Evolutionary conservation across 352 stramenopile species (phyloP).

Genomic region (Peronospora destructor): DNA sequence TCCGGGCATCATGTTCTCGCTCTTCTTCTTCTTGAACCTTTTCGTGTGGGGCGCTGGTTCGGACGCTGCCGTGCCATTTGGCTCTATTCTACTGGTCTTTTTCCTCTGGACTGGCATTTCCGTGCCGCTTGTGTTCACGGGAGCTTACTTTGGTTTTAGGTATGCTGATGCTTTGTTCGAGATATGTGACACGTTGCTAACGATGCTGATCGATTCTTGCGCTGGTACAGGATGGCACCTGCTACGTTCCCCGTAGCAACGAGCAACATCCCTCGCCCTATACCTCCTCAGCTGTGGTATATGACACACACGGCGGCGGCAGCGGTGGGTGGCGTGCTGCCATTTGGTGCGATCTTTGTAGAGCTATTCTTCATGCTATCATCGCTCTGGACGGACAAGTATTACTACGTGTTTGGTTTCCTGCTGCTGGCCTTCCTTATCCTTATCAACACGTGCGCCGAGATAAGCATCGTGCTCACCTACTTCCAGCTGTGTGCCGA

Average conservation of each 20-base stretch:
- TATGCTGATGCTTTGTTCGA: constrained; percentile 33
- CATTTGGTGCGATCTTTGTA: constrained; percentile 99
- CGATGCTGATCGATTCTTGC: background rate
- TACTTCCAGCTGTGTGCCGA: constrained; percentile 99
- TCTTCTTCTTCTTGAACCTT: constrained; percentile 98
- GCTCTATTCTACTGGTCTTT: constrained; percentile 95
- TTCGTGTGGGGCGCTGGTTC: constrained; percentile 92
- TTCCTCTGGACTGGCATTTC: constrained; percentile 99
- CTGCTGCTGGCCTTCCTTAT: constrained; percentile 98
- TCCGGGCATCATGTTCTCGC: constrained; percentile 92
- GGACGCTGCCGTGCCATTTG: constrained; percentile 92
- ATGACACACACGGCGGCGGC: constrained; percentile 91
- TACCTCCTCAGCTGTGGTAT: constrained; percentile 98
- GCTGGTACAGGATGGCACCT: constrained; percentile 48
- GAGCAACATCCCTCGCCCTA: constrained; percentile 96
- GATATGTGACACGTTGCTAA: constrained; percentile 3
- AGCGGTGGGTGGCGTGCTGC: constrained; percentile 94
- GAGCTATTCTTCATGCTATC: constrained; percentile 99
- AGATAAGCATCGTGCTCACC: constrained; percentile 99
- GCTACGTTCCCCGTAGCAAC: constrained; percentile 96
- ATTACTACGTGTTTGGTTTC: constrained; percentile 99
- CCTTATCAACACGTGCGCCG: constrained; percentile 95
- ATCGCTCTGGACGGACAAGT: constrained; percentile 97
- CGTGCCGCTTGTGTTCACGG: constrained; percentile 97
- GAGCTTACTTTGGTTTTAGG: constrained; percentile 98